These are phyloP conservation scores for Rhododendron ovatum DNA, from an alignment of 148 eudicot species.

Conservation along the genomic window DNA sequence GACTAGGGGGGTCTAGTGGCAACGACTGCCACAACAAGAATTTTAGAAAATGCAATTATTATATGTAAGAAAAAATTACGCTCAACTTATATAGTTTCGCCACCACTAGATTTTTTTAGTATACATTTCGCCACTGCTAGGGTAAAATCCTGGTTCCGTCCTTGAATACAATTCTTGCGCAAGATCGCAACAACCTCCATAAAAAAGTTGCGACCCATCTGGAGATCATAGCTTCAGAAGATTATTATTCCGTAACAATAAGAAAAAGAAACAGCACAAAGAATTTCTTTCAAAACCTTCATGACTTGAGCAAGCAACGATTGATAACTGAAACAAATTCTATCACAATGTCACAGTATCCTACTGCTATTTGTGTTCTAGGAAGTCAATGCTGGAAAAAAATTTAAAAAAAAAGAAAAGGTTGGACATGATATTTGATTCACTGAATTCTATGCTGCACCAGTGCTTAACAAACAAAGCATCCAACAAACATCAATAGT, in stretches of 20 bases:
- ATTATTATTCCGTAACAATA: neutral
- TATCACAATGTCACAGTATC: neutral
- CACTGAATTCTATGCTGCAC: neutral
- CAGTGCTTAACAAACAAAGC: neutral
- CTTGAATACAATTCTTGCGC: neutral
- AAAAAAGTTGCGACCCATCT: neutral
- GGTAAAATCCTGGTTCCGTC: no score
- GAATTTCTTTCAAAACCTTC: neutral
- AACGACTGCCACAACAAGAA: no score
- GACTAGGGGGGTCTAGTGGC: no score
- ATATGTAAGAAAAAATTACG: no score
- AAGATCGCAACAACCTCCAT: neutral
- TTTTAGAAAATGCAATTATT: no score
- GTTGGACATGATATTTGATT: neutral
- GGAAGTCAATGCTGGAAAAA: neutral
- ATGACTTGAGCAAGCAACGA: neutral
- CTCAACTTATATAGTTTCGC: no score
- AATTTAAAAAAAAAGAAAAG: neutral
- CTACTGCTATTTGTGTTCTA: neutral
- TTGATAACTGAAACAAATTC: neutral
- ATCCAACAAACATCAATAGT: neutral
- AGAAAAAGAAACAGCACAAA: neutral
- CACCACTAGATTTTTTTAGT: no score
- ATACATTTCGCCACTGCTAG: no score
- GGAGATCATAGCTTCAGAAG: neutral